A percentile compares a stretch with the other conserved stretches of the same genome.
These are phyloP conservation scores for Psilocybe sp. DNA, from an alignment of 768 basidiomycete species.

Conservation along the genomic window DNA sequence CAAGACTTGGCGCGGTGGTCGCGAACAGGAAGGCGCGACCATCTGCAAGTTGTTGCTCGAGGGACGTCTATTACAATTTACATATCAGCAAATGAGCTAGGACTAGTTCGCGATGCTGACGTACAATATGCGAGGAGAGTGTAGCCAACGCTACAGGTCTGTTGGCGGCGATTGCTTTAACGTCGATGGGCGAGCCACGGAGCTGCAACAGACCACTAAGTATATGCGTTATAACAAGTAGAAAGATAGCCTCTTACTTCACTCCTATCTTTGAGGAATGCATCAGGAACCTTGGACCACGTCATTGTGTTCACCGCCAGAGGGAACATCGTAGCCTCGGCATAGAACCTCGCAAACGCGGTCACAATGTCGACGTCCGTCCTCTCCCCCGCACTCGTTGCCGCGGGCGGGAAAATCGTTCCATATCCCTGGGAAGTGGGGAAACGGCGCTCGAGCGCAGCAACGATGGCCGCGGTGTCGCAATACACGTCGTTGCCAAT, in stretches of 20 bases:
- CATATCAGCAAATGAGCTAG: background rate
- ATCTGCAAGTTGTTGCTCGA: constrained; percentile 45
- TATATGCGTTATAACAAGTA: background rate
- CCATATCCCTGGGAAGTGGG: constrained; percentile 42
- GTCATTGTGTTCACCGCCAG: constrained; percentile 39
- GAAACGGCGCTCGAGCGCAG: constrained; percentile 54
- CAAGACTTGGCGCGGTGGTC: constrained; percentile 47
- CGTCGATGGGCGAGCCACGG: constrained; percentile 34
- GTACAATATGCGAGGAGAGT: constrained; percentile 47
- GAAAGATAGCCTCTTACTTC: constrained; percentile 22
- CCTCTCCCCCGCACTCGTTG: constrained; percentile 37
- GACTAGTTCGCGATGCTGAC: constrained; percentile 2
- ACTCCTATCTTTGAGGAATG: constrained; percentile 49
- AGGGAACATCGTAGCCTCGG: constrained; percentile 41
- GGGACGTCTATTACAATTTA: constrained; percentile 20
- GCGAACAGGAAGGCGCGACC: constrained; percentile 58
- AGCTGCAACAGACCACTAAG: constrained; percentile 18
- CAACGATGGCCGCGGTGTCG: constrained; percentile 43
- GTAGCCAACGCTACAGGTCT: constrained; percentile 32
- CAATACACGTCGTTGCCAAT: constrained; percentile 63
- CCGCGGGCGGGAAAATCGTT: constrained; percentile 41
- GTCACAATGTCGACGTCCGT: constrained; percentile 47
- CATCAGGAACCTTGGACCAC: constrained; percentile 43
- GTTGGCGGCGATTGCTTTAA: constrained; percentile 28
- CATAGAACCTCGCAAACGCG: constrained; percentile 44